A percentile compares a stretch with the other conserved stretches of the same genome.
These are phyloP conservation scores for Penicillium fuscoglaucum DNA, from an alignment of 2,329 filamentous ascomycete species.

Conservation along the genomic window DNA sequence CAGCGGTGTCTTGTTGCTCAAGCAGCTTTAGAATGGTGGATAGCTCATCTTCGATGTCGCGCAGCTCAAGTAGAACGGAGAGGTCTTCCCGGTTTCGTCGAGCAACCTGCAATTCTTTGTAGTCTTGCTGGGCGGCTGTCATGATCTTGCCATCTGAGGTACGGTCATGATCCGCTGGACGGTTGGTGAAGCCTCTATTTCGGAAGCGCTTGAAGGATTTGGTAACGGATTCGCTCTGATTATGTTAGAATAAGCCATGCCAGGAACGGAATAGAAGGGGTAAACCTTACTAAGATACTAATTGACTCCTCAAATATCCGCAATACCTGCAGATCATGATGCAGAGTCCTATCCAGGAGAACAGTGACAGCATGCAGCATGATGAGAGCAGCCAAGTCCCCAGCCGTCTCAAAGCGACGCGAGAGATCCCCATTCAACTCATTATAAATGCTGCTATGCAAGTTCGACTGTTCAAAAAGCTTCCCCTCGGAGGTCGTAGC, in stretches of 20 bases:
- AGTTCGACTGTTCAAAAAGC: constrained; percentile 54
- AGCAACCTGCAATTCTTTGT: constrained; percentile 53
- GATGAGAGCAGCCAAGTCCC: constrained; percentile 64
- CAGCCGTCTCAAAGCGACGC: constrained; percentile 60
- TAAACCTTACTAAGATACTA: constrained; percentile 56
- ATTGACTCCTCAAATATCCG: constrained; percentile 67
- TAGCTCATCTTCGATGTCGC: constrained; percentile 66
- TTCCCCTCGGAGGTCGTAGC: constrained; percentile 37
- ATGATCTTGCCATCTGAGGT: constrained; percentile 32
- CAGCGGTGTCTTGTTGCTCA: constrained; percentile 55
- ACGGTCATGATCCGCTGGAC: constrained; percentile 33
- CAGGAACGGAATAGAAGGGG: neutral
- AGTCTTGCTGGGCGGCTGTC: constrained; percentile 36
- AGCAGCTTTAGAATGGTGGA: constrained; percentile 59
- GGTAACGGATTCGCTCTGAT: constrained; percentile 62
- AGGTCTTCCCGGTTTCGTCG: constrained; percentile 63
- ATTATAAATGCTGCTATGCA: constrained; percentile 65
- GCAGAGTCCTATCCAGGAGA: constrained; percentile 59
- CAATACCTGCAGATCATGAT: constrained; percentile 63
- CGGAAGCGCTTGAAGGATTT: constrained; percentile 63
- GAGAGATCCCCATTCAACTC: constrained; percentile 66
- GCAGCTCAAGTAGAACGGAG: constrained; percentile 61
- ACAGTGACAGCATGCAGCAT: constrained; percentile 63
- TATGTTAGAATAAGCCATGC: neutral
- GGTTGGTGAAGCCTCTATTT: constrained; percentile 56